Conservation (phyloP, 1,284 basidiomycete genomes). For the Calocybe gambosa region DNA sequence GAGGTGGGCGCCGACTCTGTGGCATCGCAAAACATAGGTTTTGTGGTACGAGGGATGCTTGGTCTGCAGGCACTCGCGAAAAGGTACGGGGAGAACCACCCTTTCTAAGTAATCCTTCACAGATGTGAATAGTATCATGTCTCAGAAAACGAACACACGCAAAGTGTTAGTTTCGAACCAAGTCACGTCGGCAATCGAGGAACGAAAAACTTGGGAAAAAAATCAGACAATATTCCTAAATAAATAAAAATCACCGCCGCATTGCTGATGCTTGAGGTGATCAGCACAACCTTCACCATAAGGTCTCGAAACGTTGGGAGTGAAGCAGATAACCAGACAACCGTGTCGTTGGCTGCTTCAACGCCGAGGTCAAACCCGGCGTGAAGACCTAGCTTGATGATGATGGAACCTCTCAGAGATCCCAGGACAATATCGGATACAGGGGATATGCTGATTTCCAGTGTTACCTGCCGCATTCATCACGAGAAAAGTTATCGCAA, state of each 20-base stretch:
- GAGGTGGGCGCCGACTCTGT: slow-evolving; percentile 15
- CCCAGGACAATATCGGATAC: slow-evolving; percentile 45
- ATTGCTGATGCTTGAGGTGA: slow-evolving; percentile 63
- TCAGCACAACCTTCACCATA: slow-evolving; percentile 47
- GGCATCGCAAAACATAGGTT: slow-evolving; percentile 42
- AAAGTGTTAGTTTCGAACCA: not conserved
- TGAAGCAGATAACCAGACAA: slow-evolving; percentile 51
- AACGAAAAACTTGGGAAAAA: slow-evolving; percentile 15
- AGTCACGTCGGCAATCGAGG: too few species aligned
- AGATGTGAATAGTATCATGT: slow-evolving; percentile 48
- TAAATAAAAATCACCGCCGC: slow-evolving; percentile 55
- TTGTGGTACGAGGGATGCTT: slow-evolving; percentile 55
- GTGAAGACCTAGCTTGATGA: slow-evolving; percentile 50
- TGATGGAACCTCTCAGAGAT: slow-evolving; percentile 48
- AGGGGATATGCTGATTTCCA: slow-evolving; percentile 37
- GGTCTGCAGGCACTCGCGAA: slow-evolving; percentile 56
- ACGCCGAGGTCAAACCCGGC: slow-evolving; percentile 47
- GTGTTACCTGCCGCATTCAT: too few species aligned
- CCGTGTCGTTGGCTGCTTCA: slow-evolving; percentile 47
- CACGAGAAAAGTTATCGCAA: too few species aligned
- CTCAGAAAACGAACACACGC: slow-evolving; percentile 25
- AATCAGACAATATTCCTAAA: slow-evolving; percentile 53
- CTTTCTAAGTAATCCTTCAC: slow-evolving; percentile 67
- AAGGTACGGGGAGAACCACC: slow-evolving; percentile 63
- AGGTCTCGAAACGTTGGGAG: slow-evolving; percentile 50